A percentile compares a stretch with the other conserved stretches of the same genome.
Conservation (phyloP, 768 basidiomycete genomes). For the Mycena pura region DNA sequence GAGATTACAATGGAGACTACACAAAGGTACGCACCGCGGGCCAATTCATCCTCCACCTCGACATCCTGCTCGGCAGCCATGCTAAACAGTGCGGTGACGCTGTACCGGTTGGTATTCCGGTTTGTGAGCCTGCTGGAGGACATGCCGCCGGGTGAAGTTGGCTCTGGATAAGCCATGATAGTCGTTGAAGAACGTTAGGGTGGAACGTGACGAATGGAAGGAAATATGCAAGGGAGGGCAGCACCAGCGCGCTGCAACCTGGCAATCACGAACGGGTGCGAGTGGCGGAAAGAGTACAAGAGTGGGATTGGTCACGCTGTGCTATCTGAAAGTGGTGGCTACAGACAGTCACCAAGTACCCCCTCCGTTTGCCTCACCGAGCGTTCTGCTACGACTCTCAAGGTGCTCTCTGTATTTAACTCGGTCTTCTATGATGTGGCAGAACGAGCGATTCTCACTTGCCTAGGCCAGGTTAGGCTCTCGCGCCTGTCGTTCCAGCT, state of each 20-base stretch:
- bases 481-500: no score
- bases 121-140: constrained; percentile 83
- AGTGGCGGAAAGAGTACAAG: background rate
- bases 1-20: constrained; percentile 2
- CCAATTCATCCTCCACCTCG: constrained; percentile 96
- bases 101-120: constrained; percentile 95
- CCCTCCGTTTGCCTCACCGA: no score
- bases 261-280: constrained; percentile 5
- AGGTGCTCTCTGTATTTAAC: no score
- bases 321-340: background rate
- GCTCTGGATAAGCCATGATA: constrained; percentile 68
- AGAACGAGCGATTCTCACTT: no score
- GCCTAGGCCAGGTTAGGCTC: no score
- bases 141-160: constrained; percentile 68
- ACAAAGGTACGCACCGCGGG: constrained; percentile 69
- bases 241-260: constrained; percentile 26
- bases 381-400: no score
- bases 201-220: constrained; percentile 24
- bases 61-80: constrained; percentile 99
- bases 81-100: constrained; percentile 93
- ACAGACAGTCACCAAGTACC: no score
- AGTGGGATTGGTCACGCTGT: constrained; percentile 1
- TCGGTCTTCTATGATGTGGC: no score
- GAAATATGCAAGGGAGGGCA: constrained; percentile 11
- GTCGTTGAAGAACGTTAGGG: constrained; percentile 41